A percentile compares a stretch with the other conserved stretches of the same genome.
Conservation (phyloP, 257 asterid species). For the Solanum pennellii region DNA sequence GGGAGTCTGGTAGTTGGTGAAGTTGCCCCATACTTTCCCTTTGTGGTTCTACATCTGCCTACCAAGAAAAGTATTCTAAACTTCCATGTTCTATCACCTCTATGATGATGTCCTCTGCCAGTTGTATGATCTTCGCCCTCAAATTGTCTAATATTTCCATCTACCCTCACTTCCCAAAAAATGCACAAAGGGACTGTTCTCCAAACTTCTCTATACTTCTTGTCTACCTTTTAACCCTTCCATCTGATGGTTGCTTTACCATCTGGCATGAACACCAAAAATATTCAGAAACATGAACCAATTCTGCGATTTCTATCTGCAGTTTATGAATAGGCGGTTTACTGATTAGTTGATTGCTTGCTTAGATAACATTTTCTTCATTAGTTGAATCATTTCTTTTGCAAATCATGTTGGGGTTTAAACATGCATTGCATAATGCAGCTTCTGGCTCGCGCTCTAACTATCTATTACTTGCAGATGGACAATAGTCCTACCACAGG, state of each 20-base stretch:
- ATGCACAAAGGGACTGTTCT: not conserved
- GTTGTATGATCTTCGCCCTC: not conserved
- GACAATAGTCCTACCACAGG: constrained; percentile 95
- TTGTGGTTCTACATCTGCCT: not conserved
- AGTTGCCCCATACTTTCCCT: not conserved
- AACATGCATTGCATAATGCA: not conserved
- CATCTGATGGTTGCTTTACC: not conserved
- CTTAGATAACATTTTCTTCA: not conserved
- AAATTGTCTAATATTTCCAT: not conserved
- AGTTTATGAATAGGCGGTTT: not conserved
- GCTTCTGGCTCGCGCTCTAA: not conserved
- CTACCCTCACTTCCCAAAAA: not conserved
- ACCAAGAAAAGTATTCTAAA: not conserved
- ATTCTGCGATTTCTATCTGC: not conserved
- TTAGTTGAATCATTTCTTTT: not conserved
- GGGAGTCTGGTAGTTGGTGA: not conserved
- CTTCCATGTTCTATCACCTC: not conserved
- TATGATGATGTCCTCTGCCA: not conserved
- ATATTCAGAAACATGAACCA: not conserved
- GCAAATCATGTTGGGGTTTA: not conserved
- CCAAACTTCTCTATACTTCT: not conserved
- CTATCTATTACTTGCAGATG: constrained; percentile 41
- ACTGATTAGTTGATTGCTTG: not conserved
- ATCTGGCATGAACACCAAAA: not conserved
- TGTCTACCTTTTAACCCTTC: not conserved